phyloP scores from a whole-genome alignment of 768 basidiomycete genomes.

The Sarcomyxa edulis region DNA sequence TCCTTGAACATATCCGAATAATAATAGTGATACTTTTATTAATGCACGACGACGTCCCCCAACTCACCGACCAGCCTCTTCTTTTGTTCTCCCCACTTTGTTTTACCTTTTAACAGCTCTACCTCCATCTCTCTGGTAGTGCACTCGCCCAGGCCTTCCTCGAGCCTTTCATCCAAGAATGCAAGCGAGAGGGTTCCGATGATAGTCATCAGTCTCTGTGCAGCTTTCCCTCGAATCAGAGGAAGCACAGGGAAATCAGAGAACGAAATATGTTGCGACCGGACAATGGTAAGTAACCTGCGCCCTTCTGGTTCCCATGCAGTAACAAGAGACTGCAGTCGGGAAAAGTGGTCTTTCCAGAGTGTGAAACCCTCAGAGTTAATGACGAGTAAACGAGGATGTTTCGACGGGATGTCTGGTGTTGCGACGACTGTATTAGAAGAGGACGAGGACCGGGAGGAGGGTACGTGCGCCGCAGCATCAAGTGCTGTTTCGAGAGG shows the following conservation, averaged over 20 bases:
- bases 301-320: slow-evolving; percentile 46
- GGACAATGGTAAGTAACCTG: slow-evolving; percentile 43
- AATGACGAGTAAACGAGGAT: slow-evolving; percentile 54
- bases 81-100: slow-evolving; percentile 39
- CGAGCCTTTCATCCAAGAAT: slow-evolving; percentile 36
- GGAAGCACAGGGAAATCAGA: slow-evolving; percentile 45
- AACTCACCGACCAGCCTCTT: slow-evolving; percentile 34
- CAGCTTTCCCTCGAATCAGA: slow-evolving; percentile 26
- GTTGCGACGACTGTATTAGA: slow-evolving; percentile 7
- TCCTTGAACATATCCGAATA: no score
- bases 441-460: background rate
- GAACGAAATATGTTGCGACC: slow-evolving; percentile 38
- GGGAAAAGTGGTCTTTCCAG: slow-evolving; percentile 70
- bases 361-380: slow-evolving; percentile 77
- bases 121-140: slow-evolving; percentile 32
- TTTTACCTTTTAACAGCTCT: slow-evolving; percentile 30
- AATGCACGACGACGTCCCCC: slow-evolving; percentile 38
- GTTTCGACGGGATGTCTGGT: slow-evolving; percentile 10
- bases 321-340: slow-evolving; percentile 47
- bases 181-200: slow-evolving; percentile 32
- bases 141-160: slow-evolving; percentile 22
- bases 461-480: background rate
- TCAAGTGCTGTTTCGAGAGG: slow-evolving; percentile 5
- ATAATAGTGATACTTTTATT: no score
- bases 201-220: slow-evolving; percentile 26